Base-by-base conservation (phyloP, 2,329 filamentous ascomycete genomes). In the Gremmenia infestans region DNA sequence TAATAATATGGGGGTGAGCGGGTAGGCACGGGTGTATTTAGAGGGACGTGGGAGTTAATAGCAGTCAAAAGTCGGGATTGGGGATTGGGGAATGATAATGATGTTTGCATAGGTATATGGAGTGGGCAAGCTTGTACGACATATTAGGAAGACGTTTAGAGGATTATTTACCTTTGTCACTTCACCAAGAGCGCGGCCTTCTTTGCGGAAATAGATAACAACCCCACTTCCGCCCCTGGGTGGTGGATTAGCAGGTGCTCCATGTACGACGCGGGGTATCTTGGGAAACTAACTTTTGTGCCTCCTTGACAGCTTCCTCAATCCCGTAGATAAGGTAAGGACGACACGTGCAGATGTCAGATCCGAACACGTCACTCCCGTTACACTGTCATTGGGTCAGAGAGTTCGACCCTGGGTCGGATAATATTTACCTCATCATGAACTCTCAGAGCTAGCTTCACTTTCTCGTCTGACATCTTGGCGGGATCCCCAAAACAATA, bases 181-280 rank as follows among this genome's bases (percentile, higher is more conserved):
- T 72, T 99, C 94, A 52, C 94, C 94, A 6, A 97, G 78, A 39
- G 93, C 94, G 64, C 94, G 83, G 35, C 94, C 94, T 76, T 99
- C 94, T 72, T 99, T 99, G 64, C 94, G 86, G 82, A 97, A 99
- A 72, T 99, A 99, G 71, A 97, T 97, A 53, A 97, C 94, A 22
- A 97, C 91, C 55, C 93, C 93, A 65, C 88, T 93, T 48, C 93
- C 93, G 52, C 93, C 93, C 55, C 52, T 52, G 39, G 14, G 35
- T 45, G 50, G 11, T 22, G 15, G 28, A 22, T 55, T 39, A 56
- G 55, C 32, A 35, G 51, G 54, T 56, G 40, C 46, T 28, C 45
- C 28, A 37, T 32, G 46, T 52, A 39, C 46, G 17, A 37, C 25
- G 28, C 23, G 22, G 50, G 36, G 43, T 56, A 42, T 47, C 40